A percentile compares a stretch with the other conserved stretches of the same genome.
These are phyloP conservation scores for Debaryomycetaceae sp. DNA, from an alignment of 1,139 yeast genomes.

Conservation along the genomic window DNA sequence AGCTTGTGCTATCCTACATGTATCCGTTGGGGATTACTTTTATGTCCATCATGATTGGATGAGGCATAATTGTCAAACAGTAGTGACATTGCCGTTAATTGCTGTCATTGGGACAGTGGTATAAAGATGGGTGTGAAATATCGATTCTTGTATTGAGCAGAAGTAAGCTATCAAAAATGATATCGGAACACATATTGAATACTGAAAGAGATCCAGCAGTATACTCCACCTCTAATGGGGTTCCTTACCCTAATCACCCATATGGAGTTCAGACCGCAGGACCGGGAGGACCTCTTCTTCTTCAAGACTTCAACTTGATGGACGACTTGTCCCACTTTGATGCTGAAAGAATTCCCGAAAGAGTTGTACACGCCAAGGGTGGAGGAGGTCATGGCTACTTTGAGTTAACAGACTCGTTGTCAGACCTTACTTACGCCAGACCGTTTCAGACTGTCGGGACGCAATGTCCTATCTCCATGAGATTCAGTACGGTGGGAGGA, in stretches of 20 bases:
- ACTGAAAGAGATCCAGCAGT: slow-evolving; percentile 18
- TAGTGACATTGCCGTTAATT: background rate
- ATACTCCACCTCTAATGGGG: slow-evolving; percentile 27
- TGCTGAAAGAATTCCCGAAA: slow-evolving; percentile 59
- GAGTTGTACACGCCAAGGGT: slow-evolving; percentile 66
- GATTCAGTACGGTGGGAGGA: slow-evolving; percentile 62
- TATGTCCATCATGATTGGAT: too few species aligned
- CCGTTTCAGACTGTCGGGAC: slow-evolving; percentile 48
- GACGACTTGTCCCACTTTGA: slow-evolving; percentile 61
- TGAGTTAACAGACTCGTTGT: slow-evolving; percentile 55
- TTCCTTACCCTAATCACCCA: slow-evolving; percentile 22
- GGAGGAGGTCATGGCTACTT: slow-evolving; percentile 61
- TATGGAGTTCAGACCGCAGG: slow-evolving; percentile 27
- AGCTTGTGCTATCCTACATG: too few species aligned
- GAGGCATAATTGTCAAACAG: too few species aligned
- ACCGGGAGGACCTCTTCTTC: slow-evolving; percentile 51
- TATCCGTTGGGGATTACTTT: too few species aligned
- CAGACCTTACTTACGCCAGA: slow-evolving; percentile 49
- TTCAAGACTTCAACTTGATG: slow-evolving; percentile 54
- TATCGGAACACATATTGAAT: slow-evolving; percentile 13
- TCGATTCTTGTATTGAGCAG: background rate
- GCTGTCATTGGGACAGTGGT: background rate
- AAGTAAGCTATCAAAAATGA: slow-evolving; percentile 9
- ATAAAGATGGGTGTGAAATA: background rate
- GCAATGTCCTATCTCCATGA: slow-evolving; percentile 43